These are phyloP conservation scores for Metarhizium anisopliae DNA, from an alignment of 2,329 filamentous ascomycete genomes.

Conservation along the genomic window DNA sequence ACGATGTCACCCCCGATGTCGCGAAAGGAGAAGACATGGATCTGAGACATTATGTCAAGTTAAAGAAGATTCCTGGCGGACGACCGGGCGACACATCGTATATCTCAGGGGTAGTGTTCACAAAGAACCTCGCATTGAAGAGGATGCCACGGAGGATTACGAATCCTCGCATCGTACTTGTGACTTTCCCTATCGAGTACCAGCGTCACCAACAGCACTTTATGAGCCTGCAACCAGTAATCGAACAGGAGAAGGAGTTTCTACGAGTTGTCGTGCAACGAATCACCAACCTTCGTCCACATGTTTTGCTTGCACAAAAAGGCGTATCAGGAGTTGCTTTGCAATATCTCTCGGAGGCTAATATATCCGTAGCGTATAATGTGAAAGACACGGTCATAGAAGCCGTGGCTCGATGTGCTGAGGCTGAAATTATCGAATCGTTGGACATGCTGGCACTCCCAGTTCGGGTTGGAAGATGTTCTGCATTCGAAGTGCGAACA, in stretches of 20 bases:
- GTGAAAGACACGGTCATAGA: conserved; percentile 94
- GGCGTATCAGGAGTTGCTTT: conserved; percentile 87
- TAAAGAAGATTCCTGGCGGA: conserved; percentile 92
- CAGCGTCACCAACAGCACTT: conserved; percentile 81
- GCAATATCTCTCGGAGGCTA: conserved; percentile 77
- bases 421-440: conserved; percentile 87
- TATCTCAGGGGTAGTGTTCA: conserved; percentile 92
- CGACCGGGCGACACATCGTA: conserved; percentile 89
- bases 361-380: conserved; percentile 91
- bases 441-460: conserved; percentile 77
- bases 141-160: conserved; percentile 85
- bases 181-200: conserved; percentile 94
- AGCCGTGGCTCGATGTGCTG: conserved; percentile 84
- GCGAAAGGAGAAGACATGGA: conserved; percentile 91
- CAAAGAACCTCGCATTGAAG: conserved; percentile 92
- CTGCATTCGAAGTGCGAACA: conserved; percentile 90
- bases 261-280: conserved; percentile 84
- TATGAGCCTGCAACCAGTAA: conserved; percentile 95
- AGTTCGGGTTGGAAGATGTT: conserved; percentile 69
- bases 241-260: conserved; percentile 93
- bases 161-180: conserved; percentile 79
- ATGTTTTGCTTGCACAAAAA: conserved; percentile 83
- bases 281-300: conserved; percentile 77
- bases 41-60: conserved; percentile 91
- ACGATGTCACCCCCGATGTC: conserved; percentile 90